Percentiles rank a stretch among this genome's conserved stretches.
phyloP scores from a whole-genome alignment of 1,139 yeast species.

The Debaryomyces robertsiae region DNA sequence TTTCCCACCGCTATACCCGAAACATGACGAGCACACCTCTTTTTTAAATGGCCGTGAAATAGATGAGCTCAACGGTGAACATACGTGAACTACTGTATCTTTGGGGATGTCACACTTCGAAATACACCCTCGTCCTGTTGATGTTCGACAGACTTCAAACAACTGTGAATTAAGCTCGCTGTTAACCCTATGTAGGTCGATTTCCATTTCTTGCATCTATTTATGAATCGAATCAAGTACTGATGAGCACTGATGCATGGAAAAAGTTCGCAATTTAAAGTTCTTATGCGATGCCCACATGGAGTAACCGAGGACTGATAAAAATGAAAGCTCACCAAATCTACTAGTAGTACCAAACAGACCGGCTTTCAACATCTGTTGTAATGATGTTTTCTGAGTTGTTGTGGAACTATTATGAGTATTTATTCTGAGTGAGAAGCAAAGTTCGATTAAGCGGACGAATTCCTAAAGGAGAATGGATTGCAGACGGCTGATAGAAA shows the following conservation, averaged over 20 bases:
- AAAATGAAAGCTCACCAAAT: too few relatives aligned
- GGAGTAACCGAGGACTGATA: too few relatives aligned
- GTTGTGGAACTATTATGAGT: too few relatives aligned
- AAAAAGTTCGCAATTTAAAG: constrained; percentile 6
- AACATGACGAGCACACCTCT: constrained; percentile 66
- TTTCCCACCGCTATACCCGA: constrained; percentile 51
- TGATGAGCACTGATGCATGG: neutral
- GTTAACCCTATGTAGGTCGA: constrained; percentile 5
- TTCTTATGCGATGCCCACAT: constrained; percentile 4
- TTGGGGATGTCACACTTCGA: constrained; percentile 42
- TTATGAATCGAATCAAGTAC: too few relatives aligned
- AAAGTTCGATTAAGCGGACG: too few relatives aligned
- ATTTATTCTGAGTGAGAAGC: too few relatives aligned
- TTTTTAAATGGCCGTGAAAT: constrained; percentile 59
- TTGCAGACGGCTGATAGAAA: too few relatives aligned
- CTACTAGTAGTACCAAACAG: too few relatives aligned
- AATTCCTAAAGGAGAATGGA: too few relatives aligned
- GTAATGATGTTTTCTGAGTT: too few relatives aligned
- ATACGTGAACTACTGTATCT: constrained; percentile 44
- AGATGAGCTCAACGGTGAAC: constrained; percentile 50
- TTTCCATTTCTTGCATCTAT: neutral
- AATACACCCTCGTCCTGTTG: constrained; percentile 67
- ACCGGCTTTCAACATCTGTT: too few relatives aligned
- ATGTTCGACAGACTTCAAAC: constrained; percentile 45
- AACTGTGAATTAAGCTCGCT: constrained; percentile 23